Evolutionary conservation across 2,329 filamentous ascomycete species (phyloP).

Genomic region (Mollisia scopiformis): DNA sequence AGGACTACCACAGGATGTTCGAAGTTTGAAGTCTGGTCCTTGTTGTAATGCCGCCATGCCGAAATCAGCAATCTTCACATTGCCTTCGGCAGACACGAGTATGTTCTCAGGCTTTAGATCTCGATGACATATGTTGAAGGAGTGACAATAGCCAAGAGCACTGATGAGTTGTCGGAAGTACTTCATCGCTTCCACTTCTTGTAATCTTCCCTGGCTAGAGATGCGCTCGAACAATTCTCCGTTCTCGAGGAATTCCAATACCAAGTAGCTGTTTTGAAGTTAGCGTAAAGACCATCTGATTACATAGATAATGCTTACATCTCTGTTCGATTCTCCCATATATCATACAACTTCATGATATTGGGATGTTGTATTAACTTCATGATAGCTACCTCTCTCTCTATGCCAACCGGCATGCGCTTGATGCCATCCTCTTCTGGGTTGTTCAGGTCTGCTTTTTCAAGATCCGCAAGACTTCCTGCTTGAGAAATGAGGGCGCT

Average conservation of each 20-base stretch:
- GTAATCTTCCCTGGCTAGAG: slow-evolving; percentile 70
- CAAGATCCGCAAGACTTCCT: slow-evolving; percentile 82
- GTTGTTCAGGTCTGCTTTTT: slow-evolving; percentile 67
- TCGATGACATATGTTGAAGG: slow-evolving; percentile 92
- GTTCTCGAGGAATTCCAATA: slow-evolving; percentile 88
- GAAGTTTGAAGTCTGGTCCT: slow-evolving; percentile 75
- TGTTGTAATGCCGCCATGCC: slow-evolving; percentile 95
- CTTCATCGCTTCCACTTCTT: slow-evolving; percentile 78
- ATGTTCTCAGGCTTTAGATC: slow-evolving; percentile 98
- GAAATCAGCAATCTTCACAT: slow-evolving; percentile 95
- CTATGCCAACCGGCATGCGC: slow-evolving; percentile 83
- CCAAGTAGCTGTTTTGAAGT: slow-evolving; percentile 72
- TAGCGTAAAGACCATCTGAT: slow-evolving; percentile 18
- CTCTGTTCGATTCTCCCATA: slow-evolving; percentile 96
- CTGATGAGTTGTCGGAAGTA: slow-evolving; percentile 94
- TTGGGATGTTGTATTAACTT: slow-evolving; percentile 95
- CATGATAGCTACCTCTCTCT: slow-evolving; percentile 95
- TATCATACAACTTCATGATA: slow-evolving; percentile 91
- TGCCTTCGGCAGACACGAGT: slow-evolving; percentile 72
- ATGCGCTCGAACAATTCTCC: slow-evolving; percentile 80
- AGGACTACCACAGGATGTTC: slow-evolving; percentile 91
- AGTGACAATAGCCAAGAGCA: slow-evolving; percentile 89
- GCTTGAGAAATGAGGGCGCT: slow-evolving; percentile 81
- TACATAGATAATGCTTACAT: slow-evolving; percentile 64
- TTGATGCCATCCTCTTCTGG: slow-evolving; percentile 63